Conservation (phyloP, 2,329 filamentous ascomycete species). For the Cordyceps farinosa region DNA sequence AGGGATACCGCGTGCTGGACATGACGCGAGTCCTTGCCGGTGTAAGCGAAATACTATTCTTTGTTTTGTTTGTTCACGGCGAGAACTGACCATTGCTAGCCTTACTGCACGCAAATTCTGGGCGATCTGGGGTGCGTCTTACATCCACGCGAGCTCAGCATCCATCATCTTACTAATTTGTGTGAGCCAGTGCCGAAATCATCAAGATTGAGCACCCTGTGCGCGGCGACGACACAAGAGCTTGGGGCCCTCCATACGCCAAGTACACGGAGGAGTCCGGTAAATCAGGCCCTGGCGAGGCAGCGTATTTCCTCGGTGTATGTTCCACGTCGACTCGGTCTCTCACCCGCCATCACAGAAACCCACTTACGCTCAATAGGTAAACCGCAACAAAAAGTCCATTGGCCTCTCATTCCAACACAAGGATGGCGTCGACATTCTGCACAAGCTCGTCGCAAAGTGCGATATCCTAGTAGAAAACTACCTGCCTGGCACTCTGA, state of each 20-base stretch:
- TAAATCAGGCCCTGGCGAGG: slow-evolving; percentile 74
- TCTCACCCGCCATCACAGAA: neutral
- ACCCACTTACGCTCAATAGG: slow-evolving; percentile 46
- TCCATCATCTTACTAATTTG: neutral
- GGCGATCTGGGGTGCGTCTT: slow-evolving; percentile 82
- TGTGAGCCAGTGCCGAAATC: slow-evolving; percentile 70
- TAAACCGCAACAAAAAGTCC: slow-evolving; percentile 96
- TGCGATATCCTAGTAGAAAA: slow-evolving; percentile 96
- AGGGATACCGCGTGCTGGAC: slow-evolving; percentile 85
- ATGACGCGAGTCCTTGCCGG: slow-evolving; percentile 96
- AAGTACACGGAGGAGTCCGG: slow-evolving; percentile 61
- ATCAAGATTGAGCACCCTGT: slow-evolving; percentile 96
- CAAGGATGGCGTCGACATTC: slow-evolving; percentile 74
- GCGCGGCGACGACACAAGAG: slow-evolving; percentile 87
- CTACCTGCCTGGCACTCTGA: slow-evolving; percentile 83
- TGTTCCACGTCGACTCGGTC: slow-evolving; percentile 16
- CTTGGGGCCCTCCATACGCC: slow-evolving; percentile 95
- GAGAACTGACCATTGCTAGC: slow-evolving; percentile 48
- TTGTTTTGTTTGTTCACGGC: neutral
- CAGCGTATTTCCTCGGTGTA: slow-evolving; percentile 90
- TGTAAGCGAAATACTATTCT: slow-evolving; percentile 50
- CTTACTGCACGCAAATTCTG: slow-evolving; percentile 95
- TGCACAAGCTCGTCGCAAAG: slow-evolving; percentile 78
- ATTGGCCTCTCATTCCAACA: slow-evolving; percentile 88
- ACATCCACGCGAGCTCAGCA: neutral